Percentiles rank a stretch among this genome's conserved stretches.
Conservation (phyloP, 805 yeast genomes). For the Candida silvicultrix region DNA sequence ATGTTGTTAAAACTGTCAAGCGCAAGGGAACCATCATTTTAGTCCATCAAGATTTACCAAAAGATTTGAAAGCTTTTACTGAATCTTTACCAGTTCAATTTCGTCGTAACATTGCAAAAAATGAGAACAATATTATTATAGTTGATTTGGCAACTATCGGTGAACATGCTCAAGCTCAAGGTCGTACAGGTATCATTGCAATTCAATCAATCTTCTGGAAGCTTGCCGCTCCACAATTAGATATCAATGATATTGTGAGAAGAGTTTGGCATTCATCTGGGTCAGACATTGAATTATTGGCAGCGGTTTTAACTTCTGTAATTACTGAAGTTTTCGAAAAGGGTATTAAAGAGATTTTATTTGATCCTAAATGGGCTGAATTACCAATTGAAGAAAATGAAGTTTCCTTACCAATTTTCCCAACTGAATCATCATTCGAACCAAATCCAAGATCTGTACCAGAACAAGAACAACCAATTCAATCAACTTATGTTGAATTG, state of each 20-base stretch:
- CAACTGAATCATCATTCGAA: slow-evolving; percentile 57
- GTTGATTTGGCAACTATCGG: slow-evolving; percentile 60
- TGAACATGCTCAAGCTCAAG: slow-evolving; percentile 64
- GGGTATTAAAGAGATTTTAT: slow-evolving; percentile 32
- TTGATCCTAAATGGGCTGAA: slow-evolving; percentile 22
- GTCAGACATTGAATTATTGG: slow-evolving; percentile 72
- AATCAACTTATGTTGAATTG: slow-evolving; percentile 39
- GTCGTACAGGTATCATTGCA: slow-evolving; percentile 69
- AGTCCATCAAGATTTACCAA: slow-evolving; percentile 29
- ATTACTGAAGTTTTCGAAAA: slow-evolving; percentile 50
- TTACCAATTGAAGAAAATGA: slow-evolving; percentile 27
- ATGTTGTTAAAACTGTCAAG: slow-evolving; percentile 55
- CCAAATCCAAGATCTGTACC: slow-evolving; percentile 49
- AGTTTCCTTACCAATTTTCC: slow-evolving; percentile 42
- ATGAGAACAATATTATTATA: slow-evolving; percentile 45
- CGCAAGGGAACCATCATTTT: slow-evolving; percentile 51
- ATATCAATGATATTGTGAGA: slow-evolving; percentile 59
- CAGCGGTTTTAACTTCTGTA: slow-evolving; percentile 60
- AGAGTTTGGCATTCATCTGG: slow-evolving; percentile 79
- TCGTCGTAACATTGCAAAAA: slow-evolving; percentile 46
- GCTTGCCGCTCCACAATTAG: slow-evolving; percentile 52
- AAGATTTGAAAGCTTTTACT: slow-evolving; percentile 36
- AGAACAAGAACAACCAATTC: slow-evolving; percentile 36
- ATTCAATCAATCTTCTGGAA: slow-evolving; percentile 80
- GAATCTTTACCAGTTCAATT: slow-evolving; percentile 50